Base-by-base conservation (phyloP, 1,139 yeast species). In the Candida frijolesensis region DNA sequence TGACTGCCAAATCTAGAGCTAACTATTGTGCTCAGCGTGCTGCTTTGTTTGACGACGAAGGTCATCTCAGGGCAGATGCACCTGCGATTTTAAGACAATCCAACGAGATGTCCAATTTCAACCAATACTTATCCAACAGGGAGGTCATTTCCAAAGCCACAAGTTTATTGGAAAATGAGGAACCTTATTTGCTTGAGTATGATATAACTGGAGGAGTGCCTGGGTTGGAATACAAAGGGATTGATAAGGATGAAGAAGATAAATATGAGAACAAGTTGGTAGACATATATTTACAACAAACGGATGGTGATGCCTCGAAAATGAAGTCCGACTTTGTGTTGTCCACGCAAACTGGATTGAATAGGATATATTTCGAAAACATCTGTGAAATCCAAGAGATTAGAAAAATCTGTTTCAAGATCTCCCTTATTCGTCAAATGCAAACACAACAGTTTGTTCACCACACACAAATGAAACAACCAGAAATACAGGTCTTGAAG, bases 341-440 rank as follows among this genome's bases (percentile, higher is more conserved):
- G 46, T 68, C 76, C 1, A 64, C 65, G 0, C 73, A 77, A 37
- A 67, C 72, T 25, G 96, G 96, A 0, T 72, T 90, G 50, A 83
- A 85, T 53, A 77, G 79, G 12, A 72, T 83, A 12, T 74, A 89
- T 53, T 76, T 80, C 56, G 79, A 79, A 15, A 94, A 91, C 59
- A 85, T 95, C 46, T 71, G 77, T 4, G 82, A 87, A 58, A 89
- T 94, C 76, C 97, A 92, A 69, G 91, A 89, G 59, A 89, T 95
- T 35, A 76, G 99, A 50, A 87, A 85, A 60, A 78, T 89, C 3
- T 92, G 98, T 65, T 89, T 90, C 70, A 92, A 92, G 65, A 89
- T 95, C 30, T 86, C 96, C 2, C 73, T 92, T 47, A 88, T 95
- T 53, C 78, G 97, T 54, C 96, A 89, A 66, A 86, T 94, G 90